phyloP scores from a whole-genome alignment of 805 yeast genomes.

The Barnettozyma californica region DNA sequence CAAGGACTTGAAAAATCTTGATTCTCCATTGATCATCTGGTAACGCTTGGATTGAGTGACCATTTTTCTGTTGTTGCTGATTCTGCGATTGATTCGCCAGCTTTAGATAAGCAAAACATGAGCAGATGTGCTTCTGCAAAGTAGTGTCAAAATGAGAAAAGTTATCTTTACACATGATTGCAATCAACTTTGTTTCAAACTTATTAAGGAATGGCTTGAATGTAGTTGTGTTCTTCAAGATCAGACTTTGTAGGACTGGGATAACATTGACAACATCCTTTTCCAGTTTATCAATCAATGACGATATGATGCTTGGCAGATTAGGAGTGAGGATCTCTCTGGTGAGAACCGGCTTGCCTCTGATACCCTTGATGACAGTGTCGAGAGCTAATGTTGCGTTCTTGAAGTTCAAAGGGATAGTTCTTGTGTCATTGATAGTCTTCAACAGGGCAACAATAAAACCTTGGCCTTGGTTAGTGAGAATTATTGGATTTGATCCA shows the following conservation, averaged over 20 bases:
- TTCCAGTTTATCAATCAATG: constrained; percentile 42
- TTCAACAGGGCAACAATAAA: constrained; percentile 34
- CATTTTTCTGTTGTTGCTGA: constrained; percentile 21
- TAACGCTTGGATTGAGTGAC: constrained; percentile 28
- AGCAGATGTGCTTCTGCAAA: constrained; percentile 39
- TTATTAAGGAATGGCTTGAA: constrained; percentile 74
- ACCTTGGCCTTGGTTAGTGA: constrained; percentile 33
- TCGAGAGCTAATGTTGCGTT: constrained; percentile 28
- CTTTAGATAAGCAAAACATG: constrained; percentile 51
- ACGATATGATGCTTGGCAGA: constrained; percentile 53
- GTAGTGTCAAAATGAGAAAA: constrained; percentile 34
- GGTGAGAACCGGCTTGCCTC: constrained; percentile 79
- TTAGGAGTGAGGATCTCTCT: constrained; percentile 82
- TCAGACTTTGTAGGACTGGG: constrained; percentile 37
- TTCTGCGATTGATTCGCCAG: constrained; percentile 48
- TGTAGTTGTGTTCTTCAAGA: constrained; percentile 64
- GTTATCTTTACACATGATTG: constrained; percentile 29
- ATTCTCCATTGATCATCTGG: constrained; percentile 42
- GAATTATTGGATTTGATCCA: constrained; percentile 21
- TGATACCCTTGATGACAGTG: constrained; percentile 37
- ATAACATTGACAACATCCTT: constrained; percentile 31
- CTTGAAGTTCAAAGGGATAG: constrained; percentile 26
- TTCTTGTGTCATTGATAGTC: constrained; percentile 28
- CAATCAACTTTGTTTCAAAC: constrained; percentile 41
- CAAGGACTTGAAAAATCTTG: constrained; percentile 42